Percentiles rank a stretch among this genome's conserved stretches.
These are phyloP conservation scores for Cordia subcordata DNA, from an alignment of 257 asterid genomes.

Conservation along the genomic window DNA sequence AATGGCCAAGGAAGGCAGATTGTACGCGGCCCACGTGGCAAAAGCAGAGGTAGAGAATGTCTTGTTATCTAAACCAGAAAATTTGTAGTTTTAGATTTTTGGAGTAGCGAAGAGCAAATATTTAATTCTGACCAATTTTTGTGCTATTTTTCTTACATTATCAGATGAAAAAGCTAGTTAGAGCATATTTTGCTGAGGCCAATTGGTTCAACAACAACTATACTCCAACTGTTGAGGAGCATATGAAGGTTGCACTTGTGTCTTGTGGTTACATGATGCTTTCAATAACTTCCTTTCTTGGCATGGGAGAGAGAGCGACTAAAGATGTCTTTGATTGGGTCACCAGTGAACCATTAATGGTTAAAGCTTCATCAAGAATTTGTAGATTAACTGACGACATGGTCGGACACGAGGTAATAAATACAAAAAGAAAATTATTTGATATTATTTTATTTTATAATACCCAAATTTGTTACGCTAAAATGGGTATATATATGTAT, in stretches of 20 bases:
- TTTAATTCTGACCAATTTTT: too few relatives aligned
- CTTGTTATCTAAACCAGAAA: too few relatives aligned
- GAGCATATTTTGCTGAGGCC: slow-evolving; percentile 26
- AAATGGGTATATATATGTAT: background rate
- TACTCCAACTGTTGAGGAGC: slow-evolving; percentile 25
- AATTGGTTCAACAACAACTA: slow-evolving; percentile 14
- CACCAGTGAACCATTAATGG: slow-evolving; percentile 17
- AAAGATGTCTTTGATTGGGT: slow-evolving; percentile 28
- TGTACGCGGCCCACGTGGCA: background rate
- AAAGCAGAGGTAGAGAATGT: slow-evolving; percentile 20
- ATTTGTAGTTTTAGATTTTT: too few relatives aligned
- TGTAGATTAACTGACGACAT: slow-evolving; percentile 30
- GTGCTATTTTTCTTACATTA: background rate
- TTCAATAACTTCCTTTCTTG: slow-evolving; percentile 12
- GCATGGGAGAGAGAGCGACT: slow-evolving; percentile 12
- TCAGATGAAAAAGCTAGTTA: slow-evolving; percentile 23
- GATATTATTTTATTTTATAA: background rate
- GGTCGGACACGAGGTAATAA: slow-evolving; percentile 23
- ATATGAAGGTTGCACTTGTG: slow-evolving; percentile 19
- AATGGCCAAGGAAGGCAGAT: slow-evolving; percentile 8
- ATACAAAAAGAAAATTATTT: too few relatives aligned
- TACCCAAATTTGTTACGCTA: background rate
- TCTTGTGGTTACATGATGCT: slow-evolving; percentile 9
- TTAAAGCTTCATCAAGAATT: slow-evolving; percentile 17
- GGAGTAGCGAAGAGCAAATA: too few relatives aligned